Base-by-base conservation (phyloP, 208 protist species). In the Novymonas esmeraldas region DNA sequence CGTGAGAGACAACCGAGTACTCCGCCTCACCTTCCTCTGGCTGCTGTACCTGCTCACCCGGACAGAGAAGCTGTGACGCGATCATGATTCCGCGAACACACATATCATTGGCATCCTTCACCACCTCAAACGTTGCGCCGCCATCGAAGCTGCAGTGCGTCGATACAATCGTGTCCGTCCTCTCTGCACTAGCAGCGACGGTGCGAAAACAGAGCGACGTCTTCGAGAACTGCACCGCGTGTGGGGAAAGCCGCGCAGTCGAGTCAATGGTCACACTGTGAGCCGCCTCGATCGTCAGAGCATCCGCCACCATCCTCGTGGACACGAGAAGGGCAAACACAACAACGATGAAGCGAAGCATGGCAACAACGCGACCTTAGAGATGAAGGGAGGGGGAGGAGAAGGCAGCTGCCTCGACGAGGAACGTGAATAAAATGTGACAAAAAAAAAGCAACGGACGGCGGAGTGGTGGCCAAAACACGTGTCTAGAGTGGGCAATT, bases 1-100 rank as follows among this genome's bases (percentile, higher is more conserved):
- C 14, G 22, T 67, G 73, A 6, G 22, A 29, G 7, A 76, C 3
- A 28, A 63, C 46, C 0, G 62, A 41, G 59, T 70, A 81, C 33
- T 64, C 49, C 6, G 57, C 28, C 2, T 58, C 67, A 16, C 54
- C 71, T 7, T 70, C 51, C 14, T 78, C 63, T 31, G 49, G 39
- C 34, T 64, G 50, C 2, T 50, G 55, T 4, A 79, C 55, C 33
- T 63, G 41, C 28, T 84, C 72, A 4, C 24, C 6, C 6, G 80
- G 78, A 31, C 89, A 94, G n/a, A 76, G 66, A 28, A 94, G 71
- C 22, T 62, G 59, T 3, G 57, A 74, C 26, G 81, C 74, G 3
- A 87, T 36, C n/a, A 90, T 45, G 51, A 87, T 70, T 28, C 85
- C 85, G 16, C 62, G 60, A 22, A 71, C 52, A 22, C 87, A 93